A percentile compares a stretch with the other conserved stretches of the same genome.
phyloP scores from a whole-genome alignment of 1,284 basidiomycete species.

The Apiotrichum gracile region DNA sequence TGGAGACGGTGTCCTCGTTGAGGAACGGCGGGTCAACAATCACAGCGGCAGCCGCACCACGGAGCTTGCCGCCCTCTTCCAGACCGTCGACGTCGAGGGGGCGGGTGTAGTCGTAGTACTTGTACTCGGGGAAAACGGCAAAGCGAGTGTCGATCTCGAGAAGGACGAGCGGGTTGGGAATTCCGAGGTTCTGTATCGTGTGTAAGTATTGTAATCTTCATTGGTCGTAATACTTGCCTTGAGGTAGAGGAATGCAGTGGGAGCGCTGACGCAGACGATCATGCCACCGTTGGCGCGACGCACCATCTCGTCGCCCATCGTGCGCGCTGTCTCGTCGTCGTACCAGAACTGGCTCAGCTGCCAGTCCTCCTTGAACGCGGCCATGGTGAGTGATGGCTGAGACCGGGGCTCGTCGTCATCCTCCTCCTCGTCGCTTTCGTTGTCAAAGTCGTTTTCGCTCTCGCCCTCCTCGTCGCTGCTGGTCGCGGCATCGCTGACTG shows the following conservation, averaged over 20 bases:
- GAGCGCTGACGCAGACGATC: conserved; percentile 6
- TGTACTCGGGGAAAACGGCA: conserved; percentile 12
- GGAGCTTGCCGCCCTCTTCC: not conserved
- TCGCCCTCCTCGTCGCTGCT: not conserved
- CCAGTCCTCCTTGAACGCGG: conserved; percentile 11
- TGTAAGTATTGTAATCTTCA: not conserved
- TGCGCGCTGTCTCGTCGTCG: conserved; percentile 3
- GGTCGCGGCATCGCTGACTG: not conserved
- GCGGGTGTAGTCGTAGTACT: conserved; percentile 6
- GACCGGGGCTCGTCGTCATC: not conserved
- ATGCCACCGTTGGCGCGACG: conserved; percentile 2
- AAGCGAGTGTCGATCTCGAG: conserved; percentile 15
- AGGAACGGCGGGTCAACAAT: conserved; percentile 12
- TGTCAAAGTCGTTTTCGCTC: not conserved
- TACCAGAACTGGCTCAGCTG: conserved; percentile 17
- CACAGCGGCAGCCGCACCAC: conserved; percentile 2
- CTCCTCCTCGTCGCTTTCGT: not conserved
- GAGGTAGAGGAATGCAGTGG: conserved; percentile 5
- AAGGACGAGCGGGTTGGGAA: conserved; percentile 10
- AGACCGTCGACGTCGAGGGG: conserved; percentile 3
- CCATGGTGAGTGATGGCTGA: not conserved
- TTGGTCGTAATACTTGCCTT: not conserved
- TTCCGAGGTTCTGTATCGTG: conserved; percentile 4
- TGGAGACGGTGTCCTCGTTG: conserved; percentile 3
- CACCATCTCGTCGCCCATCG: conserved; percentile 4